phyloP scores from a whole-genome alignment of 2,329 filamentous ascomycete genomes.

The Aspergillus thermomutatus region DNA sequence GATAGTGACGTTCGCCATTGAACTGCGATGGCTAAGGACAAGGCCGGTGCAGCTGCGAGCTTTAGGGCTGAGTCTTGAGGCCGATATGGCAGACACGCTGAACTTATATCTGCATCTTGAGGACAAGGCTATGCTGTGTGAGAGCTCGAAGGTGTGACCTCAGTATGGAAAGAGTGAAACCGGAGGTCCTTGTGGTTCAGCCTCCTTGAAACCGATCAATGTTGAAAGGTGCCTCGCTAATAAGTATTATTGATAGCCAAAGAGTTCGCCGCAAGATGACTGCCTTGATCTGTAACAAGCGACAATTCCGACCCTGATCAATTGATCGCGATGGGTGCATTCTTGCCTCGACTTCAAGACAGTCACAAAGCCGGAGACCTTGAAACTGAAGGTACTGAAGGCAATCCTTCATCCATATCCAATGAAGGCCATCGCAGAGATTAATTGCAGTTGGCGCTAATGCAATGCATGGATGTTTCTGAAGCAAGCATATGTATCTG shows the following conservation, averaged over 20 bases:
- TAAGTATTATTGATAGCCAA: background rate
- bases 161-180: background rate
- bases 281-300: background rate
- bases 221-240: background rate
- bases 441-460: background rate
- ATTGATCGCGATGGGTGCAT: background rate
- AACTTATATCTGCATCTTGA: too few relatives aligned
- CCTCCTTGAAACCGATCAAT: background rate
- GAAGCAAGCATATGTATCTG: background rate
- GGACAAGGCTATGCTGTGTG: too few relatives aligned
- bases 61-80: too few relatives aligned
- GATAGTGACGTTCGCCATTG: too few relatives aligned
- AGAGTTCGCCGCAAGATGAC: background rate
- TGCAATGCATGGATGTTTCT: background rate
- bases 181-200: background rate
- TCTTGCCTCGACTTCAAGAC: background rate
- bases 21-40: too few relatives aligned
- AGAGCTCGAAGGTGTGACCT: background rate
- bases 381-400: background rate
- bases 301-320: too few relatives aligned
- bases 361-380: background rate
- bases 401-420: background rate
- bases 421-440: background rate
- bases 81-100: too few relatives aligned
- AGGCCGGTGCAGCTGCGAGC: too few relatives aligned